These are phyloP conservation scores for Ophiocordyceps robertsii DNA, from an alignment of 2,329 filamentous ascomycete genomes.

Conservation along the genomic window DNA sequence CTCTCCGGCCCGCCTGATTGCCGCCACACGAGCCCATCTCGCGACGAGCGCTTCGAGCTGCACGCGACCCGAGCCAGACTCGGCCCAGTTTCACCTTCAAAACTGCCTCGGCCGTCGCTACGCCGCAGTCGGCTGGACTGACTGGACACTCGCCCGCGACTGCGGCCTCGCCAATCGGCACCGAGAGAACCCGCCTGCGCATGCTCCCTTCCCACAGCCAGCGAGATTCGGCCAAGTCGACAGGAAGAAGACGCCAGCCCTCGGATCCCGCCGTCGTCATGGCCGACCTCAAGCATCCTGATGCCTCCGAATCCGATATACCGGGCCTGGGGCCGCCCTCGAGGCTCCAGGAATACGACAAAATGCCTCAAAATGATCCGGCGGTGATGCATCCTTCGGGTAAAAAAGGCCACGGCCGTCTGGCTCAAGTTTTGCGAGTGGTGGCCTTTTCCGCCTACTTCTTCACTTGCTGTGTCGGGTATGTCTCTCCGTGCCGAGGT, in stretches of 20 bases:
- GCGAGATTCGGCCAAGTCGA: background rate
- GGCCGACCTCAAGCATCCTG: constrained; percentile 10
- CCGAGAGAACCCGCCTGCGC: too few relatives aligned
- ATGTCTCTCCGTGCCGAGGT: constrained; percentile 11
- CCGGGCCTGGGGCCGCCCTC: background rate
- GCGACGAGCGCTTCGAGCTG: background rate
- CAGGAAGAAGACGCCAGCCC: background rate
- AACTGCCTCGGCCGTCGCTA: too few relatives aligned
- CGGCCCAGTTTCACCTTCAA: too few relatives aligned
- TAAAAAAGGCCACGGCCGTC: constrained; percentile 34
- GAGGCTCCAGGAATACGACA: background rate
- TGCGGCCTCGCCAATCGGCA: too few relatives aligned
- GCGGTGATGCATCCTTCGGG: constrained; percentile 36
- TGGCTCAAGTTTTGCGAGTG: constrained; percentile 37
- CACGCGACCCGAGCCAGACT: too few relatives aligned
- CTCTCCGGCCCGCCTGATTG: background rate
- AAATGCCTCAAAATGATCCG: background rate
- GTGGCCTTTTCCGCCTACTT: constrained; percentile 34
- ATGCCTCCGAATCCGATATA: constrained; percentile 7
- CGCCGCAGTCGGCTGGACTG: too few relatives aligned
- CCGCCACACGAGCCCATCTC: background rate
- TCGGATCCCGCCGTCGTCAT: constrained; percentile 8
- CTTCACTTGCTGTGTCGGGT: constrained; percentile 30
- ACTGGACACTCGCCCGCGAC: too few relatives aligned
- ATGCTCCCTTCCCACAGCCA: too few relatives aligned